Percentiles rank a stretch among this genome's conserved stretches.
Conservation (phyloP, 495 filamentous ascomycete species). For the Tuber calosporum region DNA sequence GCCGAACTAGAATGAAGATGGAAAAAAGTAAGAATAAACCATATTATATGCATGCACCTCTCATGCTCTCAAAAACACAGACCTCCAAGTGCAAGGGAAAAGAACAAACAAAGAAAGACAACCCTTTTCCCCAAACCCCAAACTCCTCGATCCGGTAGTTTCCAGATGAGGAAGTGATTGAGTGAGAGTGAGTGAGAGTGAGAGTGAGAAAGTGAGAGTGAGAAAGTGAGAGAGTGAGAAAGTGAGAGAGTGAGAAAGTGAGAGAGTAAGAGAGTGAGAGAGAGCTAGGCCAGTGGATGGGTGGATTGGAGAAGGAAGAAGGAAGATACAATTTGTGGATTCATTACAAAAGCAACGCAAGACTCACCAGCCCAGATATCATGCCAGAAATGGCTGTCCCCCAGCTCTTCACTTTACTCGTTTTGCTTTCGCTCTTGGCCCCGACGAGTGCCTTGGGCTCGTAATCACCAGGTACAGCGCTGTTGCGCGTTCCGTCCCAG, state of each 20-base stretch:
- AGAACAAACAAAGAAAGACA: background rate
- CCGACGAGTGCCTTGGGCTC: slow-evolving; percentile 15
- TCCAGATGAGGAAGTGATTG: background rate
- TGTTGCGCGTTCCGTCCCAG: slow-evolving; percentile 69
- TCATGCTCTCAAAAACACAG: background rate
- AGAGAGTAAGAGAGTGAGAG: background rate
- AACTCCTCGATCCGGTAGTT: background rate
- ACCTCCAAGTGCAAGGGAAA: background rate
- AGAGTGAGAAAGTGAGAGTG: background rate
- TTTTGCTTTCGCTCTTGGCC: slow-evolving; percentile 12
- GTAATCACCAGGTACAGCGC: slow-evolving; percentile 38
- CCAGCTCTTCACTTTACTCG: background rate
- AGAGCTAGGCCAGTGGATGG: background rate
- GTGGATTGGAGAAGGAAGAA: background rate
- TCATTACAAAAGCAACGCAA: background rate
- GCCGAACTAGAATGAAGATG: background rate
- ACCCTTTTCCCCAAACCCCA: background rate
- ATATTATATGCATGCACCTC: background rate
- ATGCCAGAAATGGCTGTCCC: background rate
- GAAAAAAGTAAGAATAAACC: background rate
- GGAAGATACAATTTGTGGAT: background rate
- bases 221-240: background rate
- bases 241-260: background rate
- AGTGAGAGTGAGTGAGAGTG: background rate
- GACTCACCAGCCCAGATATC: background rate